Evolutionary conservation across 768 basidiomycete genomes (phyloP), one percentile per base, ranked within the genome.

Genomic region (Psilocybe azurescens): DNA sequence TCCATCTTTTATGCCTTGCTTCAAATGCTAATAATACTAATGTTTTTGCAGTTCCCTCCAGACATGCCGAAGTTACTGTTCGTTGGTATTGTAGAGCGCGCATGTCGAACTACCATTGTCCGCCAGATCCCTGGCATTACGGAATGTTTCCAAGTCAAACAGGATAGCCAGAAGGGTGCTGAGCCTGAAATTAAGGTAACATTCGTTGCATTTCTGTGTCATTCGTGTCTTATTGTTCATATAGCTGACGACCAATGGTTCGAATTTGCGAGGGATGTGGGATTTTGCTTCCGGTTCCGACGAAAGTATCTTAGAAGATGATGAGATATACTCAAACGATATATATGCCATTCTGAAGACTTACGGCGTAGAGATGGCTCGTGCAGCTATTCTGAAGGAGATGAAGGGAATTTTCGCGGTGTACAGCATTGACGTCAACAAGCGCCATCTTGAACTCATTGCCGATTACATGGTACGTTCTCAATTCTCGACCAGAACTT

Each of bases 311-410:
- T 78, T 97, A 63, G 89, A 95, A 68, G 84, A 91, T 47, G 83
- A 95, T 70, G 83, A 85, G 28, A 86, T 98, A 59, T 93, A 93
- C 66, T 96, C 97, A 20, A 99, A 99, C 77, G 95, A 99, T 70
- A 93, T 99, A 61, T 93, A 94, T 70, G 90, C 96, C 14, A 89
- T 95, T 55, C 79, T 98, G 44, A 87, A 87, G 69, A 92, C 95
- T 0, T 99, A 98, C 73, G 97, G 97, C 38, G 96, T 99, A 10
- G 97, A 99, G 78, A 95, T 96, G 80, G 97, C 96, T 29, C 88
- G 97, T 24, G 86, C 89, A 11, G 87, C 92, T 7, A 97, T 99
- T 72, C 83, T 99, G 66, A 86, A 85, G 55, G 97, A 99, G 77
- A 91, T 99, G 78, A 85, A 90, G 53, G 88, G 87, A 18, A 94